Conservation (phyloP, 805 yeast genomes). For the Kregervanrija pseudodelftensis region DNA sequence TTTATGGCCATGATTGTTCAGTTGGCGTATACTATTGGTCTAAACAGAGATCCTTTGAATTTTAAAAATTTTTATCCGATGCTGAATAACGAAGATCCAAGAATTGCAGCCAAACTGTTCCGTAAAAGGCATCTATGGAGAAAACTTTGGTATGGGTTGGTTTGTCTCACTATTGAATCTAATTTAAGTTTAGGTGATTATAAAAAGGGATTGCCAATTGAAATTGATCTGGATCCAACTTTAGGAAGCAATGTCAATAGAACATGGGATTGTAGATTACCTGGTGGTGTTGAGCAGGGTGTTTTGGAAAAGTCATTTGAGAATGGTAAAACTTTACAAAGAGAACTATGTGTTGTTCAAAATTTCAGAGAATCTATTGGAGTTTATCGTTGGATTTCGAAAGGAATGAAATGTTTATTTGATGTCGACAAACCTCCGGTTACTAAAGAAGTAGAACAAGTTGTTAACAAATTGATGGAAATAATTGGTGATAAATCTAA, state of each 20-base stretch:
- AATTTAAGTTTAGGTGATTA: conserved; percentile 32
- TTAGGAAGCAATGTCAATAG: conserved; percentile 24
- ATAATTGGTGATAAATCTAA: conserved; percentile 25
- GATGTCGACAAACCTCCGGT: conserved; percentile 30
- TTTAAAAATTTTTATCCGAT: conserved; percentile 28
- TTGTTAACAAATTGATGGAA: conserved; percentile 24
- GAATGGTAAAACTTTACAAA: conserved; percentile 21
- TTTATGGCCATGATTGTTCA: conserved; percentile 32
- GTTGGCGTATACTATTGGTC: conserved; percentile 39
- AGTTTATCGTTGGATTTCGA: conserved; percentile 36
- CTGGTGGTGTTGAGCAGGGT: conserved; percentile 32
- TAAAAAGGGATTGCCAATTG: conserved; percentile 30
- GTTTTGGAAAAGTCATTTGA: conserved; percentile 28
- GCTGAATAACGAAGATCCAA: conserved; percentile 21
- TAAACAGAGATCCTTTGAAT: conserved; percentile 42
- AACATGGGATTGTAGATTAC: conserved; percentile 32
- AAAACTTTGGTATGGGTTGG: conserved; percentile 31
- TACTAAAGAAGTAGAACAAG: conserved; percentile 23
- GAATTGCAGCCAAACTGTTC: conserved; percentile 24
- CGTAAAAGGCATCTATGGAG: conserved; percentile 34
- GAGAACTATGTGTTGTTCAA: conserved; percentile 41
- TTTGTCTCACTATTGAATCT: conserved; percentile 27
- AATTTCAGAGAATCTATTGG: conserved; percentile 40
- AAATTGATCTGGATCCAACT: conserved; percentile 30
- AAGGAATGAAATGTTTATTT: conserved; percentile 32